Conservation (phyloP, 2,329 filamentous ascomycete species). For the Colletotrichum sp. region DNA sequence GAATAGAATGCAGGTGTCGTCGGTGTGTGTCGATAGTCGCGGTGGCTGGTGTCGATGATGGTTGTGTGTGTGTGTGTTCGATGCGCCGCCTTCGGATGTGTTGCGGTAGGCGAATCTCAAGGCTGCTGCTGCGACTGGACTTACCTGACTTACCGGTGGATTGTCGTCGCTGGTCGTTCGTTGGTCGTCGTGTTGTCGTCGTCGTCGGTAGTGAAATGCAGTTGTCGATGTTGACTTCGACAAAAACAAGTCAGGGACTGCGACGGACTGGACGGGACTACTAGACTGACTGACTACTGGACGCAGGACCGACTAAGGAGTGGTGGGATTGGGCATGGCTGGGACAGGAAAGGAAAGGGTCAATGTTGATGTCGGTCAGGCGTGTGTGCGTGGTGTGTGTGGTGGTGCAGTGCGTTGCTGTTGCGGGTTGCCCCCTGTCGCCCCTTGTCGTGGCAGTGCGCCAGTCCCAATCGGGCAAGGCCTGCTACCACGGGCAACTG, state of each 20-base stretch:
- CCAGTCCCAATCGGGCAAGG: not conserved
- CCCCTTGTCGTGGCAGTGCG: slow-evolving; percentile 22
- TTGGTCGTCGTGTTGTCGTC: slow-evolving; percentile 8
- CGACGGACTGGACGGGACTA: slow-evolving; percentile 7
- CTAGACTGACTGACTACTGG: slow-evolving; percentile 2
- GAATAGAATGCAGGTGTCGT: not conserved
- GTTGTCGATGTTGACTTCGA: slow-evolving; percentile 12
- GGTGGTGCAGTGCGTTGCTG: slow-evolving; percentile 5
- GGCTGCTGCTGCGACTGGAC: not conserved
- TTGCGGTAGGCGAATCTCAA: not conserved
- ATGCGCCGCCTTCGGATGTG: not conserved
- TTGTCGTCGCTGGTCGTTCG: slow-evolving; percentile 2
- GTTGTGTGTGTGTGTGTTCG: not conserved
- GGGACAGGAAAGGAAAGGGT: slow-evolving; percentile 20
- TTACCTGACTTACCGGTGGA: not conserved
- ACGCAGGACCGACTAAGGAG: slow-evolving; percentile 7
- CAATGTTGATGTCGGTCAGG: slow-evolving; percentile 24
- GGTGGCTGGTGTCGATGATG: not conserved
- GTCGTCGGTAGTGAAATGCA: slow-evolving; percentile 18
- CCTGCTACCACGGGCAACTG: slow-evolving; percentile 25
- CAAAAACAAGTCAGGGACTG: not conserved
- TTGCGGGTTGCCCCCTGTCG: slow-evolving; percentile 22
- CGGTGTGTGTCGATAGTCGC: not conserved
- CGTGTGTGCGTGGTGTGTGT: slow-evolving; percentile 7
- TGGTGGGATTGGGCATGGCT: slow-evolving; percentile 19